phyloP scores from a whole-genome alignment of 345 rosid species.

The Linum usitatissimum region DNA sequence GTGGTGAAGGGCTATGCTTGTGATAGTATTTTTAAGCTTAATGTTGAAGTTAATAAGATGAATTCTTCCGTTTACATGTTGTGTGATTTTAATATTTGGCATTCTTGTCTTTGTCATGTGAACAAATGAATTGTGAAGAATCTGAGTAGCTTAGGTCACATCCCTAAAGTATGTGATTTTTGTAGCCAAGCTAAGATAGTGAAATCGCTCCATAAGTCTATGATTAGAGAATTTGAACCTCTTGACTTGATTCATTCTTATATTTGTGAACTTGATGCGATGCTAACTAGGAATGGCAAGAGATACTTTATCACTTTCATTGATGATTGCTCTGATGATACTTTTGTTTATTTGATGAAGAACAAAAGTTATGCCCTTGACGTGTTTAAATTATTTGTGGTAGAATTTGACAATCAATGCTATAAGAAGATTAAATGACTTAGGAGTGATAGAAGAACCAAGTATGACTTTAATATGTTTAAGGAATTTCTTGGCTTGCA shows the following conservation, averaged over 20 bases:
- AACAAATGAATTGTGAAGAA: not conserved
- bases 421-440: not conserved
- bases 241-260: slow-evolving; percentile 1
- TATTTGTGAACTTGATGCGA: slow-evolving; percentile 3
- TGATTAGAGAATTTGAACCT: not conserved
- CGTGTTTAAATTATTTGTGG: not conserved
- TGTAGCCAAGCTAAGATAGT: too few species aligned
- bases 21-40: not conserved
- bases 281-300: slow-evolving; percentile 1
- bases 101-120: not conserved
- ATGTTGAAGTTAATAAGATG: not conserved
- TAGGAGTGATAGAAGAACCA: not conserved
- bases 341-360: not conserved
- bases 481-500: too few species aligned
- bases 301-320: slow-evolving; percentile 3
- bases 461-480: too few species aligned
- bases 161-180: too few species aligned
- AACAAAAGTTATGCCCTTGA: not conserved
- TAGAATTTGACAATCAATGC: not conserved
- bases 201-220: too few species aligned
- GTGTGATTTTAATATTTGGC: not conserved
- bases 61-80: not conserved
- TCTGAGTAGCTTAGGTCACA: not conserved
- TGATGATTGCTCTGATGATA: slow-evolving; percentile 1
- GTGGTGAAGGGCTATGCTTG: not conserved